Conservation (phyloP, 495 filamentous ascomycete genomes). For the Tuber magnatum region DNA sequence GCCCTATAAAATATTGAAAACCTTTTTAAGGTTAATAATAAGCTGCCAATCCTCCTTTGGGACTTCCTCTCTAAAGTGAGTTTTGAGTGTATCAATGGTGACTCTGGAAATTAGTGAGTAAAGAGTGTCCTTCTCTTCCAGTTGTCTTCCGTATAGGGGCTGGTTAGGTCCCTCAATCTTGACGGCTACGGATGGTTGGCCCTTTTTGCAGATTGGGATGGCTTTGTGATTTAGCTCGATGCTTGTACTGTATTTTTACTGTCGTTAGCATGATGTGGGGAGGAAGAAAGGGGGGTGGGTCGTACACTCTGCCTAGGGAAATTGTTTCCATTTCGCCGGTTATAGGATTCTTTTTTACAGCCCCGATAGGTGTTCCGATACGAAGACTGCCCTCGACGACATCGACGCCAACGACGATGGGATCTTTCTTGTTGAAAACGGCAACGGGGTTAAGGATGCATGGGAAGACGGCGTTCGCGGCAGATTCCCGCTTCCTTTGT, state of each 20-base stretch:
- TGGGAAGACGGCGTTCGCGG: slow-evolving; percentile 92
- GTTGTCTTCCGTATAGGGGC: slow-evolving; percentile 86
- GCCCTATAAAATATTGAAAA: slow-evolving; percentile 77
- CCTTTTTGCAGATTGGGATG: slow-evolving; percentile 82
- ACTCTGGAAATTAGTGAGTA: slow-evolving; percentile 79
- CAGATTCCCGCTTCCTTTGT: slow-evolving; percentile 91
- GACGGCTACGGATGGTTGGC: slow-evolving; percentile 89
- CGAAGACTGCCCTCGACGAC: slow-evolving; percentile 80
- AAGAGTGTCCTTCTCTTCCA: slow-evolving; percentile 85
- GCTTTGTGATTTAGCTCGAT: slow-evolving; percentile 98
- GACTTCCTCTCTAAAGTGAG: slow-evolving; percentile 87
- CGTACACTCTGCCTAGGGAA: slow-evolving; percentile 88
- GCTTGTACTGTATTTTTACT: slow-evolving; percentile 55
- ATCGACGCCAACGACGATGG: slow-evolving; percentile 94
- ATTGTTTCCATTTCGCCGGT: slow-evolving; percentile 78
- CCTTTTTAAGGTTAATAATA: slow-evolving; percentile 84
- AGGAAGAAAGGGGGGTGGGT: slow-evolving; percentile 30
- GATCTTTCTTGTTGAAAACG: slow-evolving; percentile 96
- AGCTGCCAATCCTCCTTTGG: slow-evolving; percentile 87
- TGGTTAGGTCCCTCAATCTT: slow-evolving; percentile 97
- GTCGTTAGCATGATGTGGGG: slow-evolving; percentile 12
- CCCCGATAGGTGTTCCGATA: slow-evolving; percentile 79
- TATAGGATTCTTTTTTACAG: slow-evolving; percentile 68
- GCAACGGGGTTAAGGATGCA: slow-evolving; percentile 82
- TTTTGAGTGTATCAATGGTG: slow-evolving; percentile 92